Base-by-base conservation (phyloP, 2,329 filamentous ascomycete genomes). In the Colletotrichum somersetense region DNA sequence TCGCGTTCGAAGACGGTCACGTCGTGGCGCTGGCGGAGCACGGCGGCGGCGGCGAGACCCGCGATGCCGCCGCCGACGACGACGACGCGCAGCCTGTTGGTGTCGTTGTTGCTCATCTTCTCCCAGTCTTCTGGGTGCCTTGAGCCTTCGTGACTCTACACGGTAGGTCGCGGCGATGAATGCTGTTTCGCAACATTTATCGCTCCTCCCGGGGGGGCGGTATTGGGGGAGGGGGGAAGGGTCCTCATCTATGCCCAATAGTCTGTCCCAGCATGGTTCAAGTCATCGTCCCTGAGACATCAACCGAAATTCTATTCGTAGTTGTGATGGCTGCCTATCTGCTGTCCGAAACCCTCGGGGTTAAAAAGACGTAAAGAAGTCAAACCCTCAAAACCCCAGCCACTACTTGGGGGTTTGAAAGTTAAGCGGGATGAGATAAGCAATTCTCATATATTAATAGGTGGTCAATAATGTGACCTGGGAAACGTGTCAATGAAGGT, bases 281-380 rank as follows among this genome's bases (percentile, higher is more conserved):
- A 26, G 16, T 20, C 12, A n/a, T 14, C n/a, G 30, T 48, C 57
- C 44, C 50, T 56, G 70, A 38, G 66, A 70, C 70, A 56, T 64
- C 55, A 61, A 70, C 35, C 26, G 55, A 70, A 69, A 72, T 72
- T 38, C 53, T 72, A 65, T 69, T 69, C 53, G 56, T 61, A 62
- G 66, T 11, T 10, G 35, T 18, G 53, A 7, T 16, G 4, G 44
- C 48, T 52, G 58, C 70, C 61, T 23, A 55, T 65, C 50, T 11
- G 30, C 38, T 57, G n/a, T 35, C 38, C 55, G 33, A 48, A 63
- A 72, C 40, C 33, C 20, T 26, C 55, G 61, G 57, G 55, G 26
- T 44, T 44, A 56, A 50, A 52, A 12, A 5, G 33, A 30, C 61
- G 33, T 23, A 30, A n/a, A 18, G 30, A 53, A 52, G 33, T 33